Base-by-base conservation (phyloP, 208 protist species). In the Porcisia deanei region DNA sequence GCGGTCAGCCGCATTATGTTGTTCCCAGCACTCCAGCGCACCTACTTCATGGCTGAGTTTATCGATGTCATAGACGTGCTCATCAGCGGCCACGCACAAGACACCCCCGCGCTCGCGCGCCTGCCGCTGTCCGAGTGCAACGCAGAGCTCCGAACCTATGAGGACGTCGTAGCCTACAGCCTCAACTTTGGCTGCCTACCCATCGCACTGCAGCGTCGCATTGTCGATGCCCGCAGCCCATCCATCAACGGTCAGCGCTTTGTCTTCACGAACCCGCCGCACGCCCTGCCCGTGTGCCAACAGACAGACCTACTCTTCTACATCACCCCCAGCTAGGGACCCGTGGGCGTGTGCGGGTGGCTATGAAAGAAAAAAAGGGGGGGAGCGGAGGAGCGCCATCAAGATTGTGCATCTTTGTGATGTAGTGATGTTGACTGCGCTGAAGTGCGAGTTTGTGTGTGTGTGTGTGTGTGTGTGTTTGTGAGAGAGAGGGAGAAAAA, bases 11-110 rank as follows among this genome's bases (percentile, higher is more conserved):
- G 91, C 49, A 75, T 86, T 53, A 96, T 96, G 91, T 76, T 96
- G 30, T 91, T 86, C 63, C 89, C 91, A 6, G 83, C 80, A 8
- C 77, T 94, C 65, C 87, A 92, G 73, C 82, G 86, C 4, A 87
- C 87, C 43, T 96, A 94, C 81, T 96, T 96, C 68, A 91, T 91
- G 84, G 85, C 82, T 41, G 91, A 96, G 69, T 93, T 93, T 57
- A 89, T 94, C 60, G 89, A 93, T 60, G 85, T 94, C 49, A 90
- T 96, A 58, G 84, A 93, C 63, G 86, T 91, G 61, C 77, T 96
- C n/a, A 90, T 94, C 76, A 86, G 85, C 82, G 91, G 91, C 25
- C 77, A 91, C 61, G 65, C 80, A 9, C 76, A 81, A 5, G 85
- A 93, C 54, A 83, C 78, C 10, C 91, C 91, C 30, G 88, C 91